Base-by-base conservation (phyloP, 305 asterid genomes). In the Fraxinus latifolia region DNA sequence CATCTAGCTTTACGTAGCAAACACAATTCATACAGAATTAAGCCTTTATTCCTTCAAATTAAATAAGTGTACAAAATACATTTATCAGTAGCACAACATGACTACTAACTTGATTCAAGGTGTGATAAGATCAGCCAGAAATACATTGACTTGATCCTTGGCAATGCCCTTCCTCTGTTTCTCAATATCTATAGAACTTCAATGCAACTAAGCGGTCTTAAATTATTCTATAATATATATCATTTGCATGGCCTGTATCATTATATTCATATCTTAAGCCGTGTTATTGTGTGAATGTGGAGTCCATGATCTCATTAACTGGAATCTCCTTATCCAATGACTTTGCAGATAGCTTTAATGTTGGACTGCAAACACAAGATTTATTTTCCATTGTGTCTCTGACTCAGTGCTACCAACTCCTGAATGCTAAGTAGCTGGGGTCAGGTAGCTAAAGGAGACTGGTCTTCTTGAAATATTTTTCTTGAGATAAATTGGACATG, bases 401-500 rank as follows among this genome's bases (percentile, higher is more conserved):
- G 67, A 55, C 67, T 55, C 67, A 17, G 27, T 55, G 11, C 11
- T 1, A 62, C 19, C 62, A 70, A 67, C 55, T 50, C 77, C 79
- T 27, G 83, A 77, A 1, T 77, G 62, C 53, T 44, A 32, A 70
- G 39, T 25, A 55, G 74, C 78, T 65, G 65, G 39, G 60, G 62
- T 84, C 36, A 65, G 83, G 85, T 72, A 84, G 85, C 85, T 83
- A 68, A 82, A 86, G 78, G 86, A 77, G 89, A 37, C 84, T 81
- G 77, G 84, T 65, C 42, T 34, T 76, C 71, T 85, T 62, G 70
- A 79, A 80, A 85, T 83, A 81, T 80, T 44, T 77, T 77, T 83
- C 80, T 58, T 81, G 74, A 82, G 90, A 80, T 50, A 53, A 80
- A 36, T 87, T 86, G 93, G 95, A 84, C 89, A 94, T 92, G 91